Base-by-base conservation (phyloP, 768 basidiomycete species). In the Phaeotremella skinneri region DNA sequence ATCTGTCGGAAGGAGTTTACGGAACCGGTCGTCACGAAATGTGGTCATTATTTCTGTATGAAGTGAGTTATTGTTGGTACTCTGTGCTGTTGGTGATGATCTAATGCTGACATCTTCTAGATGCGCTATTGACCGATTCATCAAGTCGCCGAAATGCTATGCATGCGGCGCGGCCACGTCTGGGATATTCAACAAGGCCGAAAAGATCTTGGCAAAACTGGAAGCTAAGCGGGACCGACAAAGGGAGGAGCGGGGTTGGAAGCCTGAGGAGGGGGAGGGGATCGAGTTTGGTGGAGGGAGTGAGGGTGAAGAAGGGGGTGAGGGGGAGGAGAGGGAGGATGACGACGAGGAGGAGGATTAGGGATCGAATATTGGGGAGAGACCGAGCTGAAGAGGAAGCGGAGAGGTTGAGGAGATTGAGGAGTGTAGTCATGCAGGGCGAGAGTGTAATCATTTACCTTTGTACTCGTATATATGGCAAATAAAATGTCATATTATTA, bases 1-100 rank as follows among this genome's bases (percentile, higher is more conserved):
- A 87, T 99, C 64, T 97, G 96, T 78, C 86, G 94, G 58, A 88
- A 96, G 70, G 87, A 86, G 53, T 98, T 92, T 79, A 92, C 87
- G 13, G 91, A 96, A 68, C 94, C 96, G 17, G 84, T 99, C 59
- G 91, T 91, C 49, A 98, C 96, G 39, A 87, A 90, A 53, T 99
- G 96, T 78, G 90, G 89, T 2, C 96, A 98, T 77, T 97, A 94
- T 79, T 98, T 90, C 76, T 94, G 92, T 78, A 89, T 89, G 49
- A 83, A 87, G 42, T 77, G 69, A 75, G 76, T 77, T 41, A 32
- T 47, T 41, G 14, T 49, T 37, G 29, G 37, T 1, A 17, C 27
- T 32, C 14, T 37, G 26, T 29, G 31, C 25, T 25, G n/a, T 6
- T 43, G 14, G 14, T 47, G n/a, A 5, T 16, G 32, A 27, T 41